Conservation (phyloP, 2,329 filamentous ascomycete species). For the Triangularia verruculosa region DNA sequence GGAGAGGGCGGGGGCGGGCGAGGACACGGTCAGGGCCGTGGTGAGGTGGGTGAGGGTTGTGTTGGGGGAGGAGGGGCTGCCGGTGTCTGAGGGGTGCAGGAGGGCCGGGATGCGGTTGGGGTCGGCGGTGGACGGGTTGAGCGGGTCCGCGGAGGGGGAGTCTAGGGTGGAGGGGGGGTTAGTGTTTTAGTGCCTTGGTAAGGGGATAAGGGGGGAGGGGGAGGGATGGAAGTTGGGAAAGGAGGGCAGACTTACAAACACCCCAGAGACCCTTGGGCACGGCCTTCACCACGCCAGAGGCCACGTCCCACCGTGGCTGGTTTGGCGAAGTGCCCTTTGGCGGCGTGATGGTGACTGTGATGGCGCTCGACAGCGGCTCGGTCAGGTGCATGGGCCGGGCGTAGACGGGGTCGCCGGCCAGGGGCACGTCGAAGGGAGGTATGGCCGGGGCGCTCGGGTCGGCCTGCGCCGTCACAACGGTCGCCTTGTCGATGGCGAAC, state of each 20-base stretch:
- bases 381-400: constrained; percentile 9
- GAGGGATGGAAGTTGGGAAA: too few relatives aligned
- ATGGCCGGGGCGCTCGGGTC: too few relatives aligned
- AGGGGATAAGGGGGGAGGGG: neutral
- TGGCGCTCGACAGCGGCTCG: neutral
- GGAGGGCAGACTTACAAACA: neutral
- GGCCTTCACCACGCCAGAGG: neutral
- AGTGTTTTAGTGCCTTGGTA: neutral
- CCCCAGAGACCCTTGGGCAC: constrained; percentile 3
- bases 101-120: neutral
- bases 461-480: neutral
- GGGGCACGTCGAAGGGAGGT: neutral
- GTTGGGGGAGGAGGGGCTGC: neutral
- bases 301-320: too few relatives aligned
- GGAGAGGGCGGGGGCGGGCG: neutral
- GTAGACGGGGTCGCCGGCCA: neutral
- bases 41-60: neutral
- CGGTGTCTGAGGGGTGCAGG: neutral
- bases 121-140: neutral
- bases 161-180: neutral
- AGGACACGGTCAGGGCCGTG: neutral
- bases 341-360: constrained; percentile 8
- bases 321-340: too few relatives aligned
- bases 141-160: neutral
- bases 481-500: constrained; percentile 5